Conservation (phyloP, 1,284 basidiomycete species). For the Papiliotrema laurentii region DNA sequence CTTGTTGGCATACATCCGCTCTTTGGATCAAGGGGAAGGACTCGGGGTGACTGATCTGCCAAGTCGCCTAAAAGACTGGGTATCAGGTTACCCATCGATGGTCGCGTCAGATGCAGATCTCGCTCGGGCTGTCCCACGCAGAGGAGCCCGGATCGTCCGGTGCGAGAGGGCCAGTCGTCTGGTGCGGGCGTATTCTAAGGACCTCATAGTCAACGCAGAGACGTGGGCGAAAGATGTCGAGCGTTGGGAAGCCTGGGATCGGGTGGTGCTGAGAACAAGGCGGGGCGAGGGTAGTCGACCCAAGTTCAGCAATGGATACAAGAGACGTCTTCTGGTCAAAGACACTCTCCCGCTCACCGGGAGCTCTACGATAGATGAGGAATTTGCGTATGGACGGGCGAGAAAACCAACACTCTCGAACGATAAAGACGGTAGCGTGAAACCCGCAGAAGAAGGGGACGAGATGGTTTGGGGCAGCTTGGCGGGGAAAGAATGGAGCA, state of each 20-base stretch:
- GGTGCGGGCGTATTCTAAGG: slow-evolving; percentile 65
- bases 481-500: slow-evolving; percentile 80
- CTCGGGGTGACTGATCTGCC: slow-evolving; percentile 62
- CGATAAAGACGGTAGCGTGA: background rate
- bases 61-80: slow-evolving; percentile 74
- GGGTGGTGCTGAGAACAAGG: slow-evolving; percentile 25
- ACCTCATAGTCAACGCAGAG: slow-evolving; percentile 67
- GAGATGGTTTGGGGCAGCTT: slow-evolving; percentile 70
- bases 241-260: slow-evolving; percentile 36
- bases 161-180: slow-evolving; percentile 4
- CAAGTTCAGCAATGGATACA: slow-evolving; percentile 32
- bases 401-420: background rate
- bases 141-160: slow-evolving; percentile 68
- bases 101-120: slow-evolving; percentile 51
- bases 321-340: slow-evolving; percentile 33
- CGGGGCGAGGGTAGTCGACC: slow-evolving; percentile 29
- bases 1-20: slow-evolving; percentile 75
- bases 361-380: slow-evolving; percentile 1
- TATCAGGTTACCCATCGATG: slow-evolving; percentile 73
- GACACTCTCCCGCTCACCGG: slow-evolving; percentile 26
- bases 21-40: slow-evolving; percentile 59
- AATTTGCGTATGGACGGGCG: slow-evolving; percentile 15
- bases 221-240: slow-evolving; percentile 58
- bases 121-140: slow-evolving; percentile 55
- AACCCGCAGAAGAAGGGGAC: slow-evolving; percentile 38